Conservation (phyloP, 2,329 filamentous ascomycete species). For the Cercospora citrullina region DNA sequence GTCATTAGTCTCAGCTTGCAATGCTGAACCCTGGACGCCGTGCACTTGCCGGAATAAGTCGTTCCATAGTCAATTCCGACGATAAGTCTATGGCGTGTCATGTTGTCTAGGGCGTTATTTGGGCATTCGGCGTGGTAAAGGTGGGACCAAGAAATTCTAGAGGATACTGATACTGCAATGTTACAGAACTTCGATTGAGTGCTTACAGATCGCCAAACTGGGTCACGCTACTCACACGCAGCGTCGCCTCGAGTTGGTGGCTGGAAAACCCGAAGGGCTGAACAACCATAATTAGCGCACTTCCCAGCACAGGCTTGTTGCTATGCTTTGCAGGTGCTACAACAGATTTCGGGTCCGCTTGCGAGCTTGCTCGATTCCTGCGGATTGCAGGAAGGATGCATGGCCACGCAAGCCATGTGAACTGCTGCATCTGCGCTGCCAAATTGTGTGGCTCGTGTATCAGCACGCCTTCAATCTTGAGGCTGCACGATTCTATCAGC, state of each 20-base stretch:
- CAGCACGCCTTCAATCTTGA: background rate
- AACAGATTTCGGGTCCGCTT: background rate
- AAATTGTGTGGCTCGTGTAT: background rate
- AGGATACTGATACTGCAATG: background rate
- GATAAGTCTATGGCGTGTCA: slow-evolving; percentile 18
- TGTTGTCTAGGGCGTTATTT: background rate
- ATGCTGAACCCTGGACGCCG: background rate
- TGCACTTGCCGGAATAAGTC: background rate
- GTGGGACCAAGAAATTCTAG: background rate
- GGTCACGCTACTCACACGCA: background rate
- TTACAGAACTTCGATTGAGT: background rate
- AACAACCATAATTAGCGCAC: background rate
- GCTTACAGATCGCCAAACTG: background rate
- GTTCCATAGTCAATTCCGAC: slow-evolving; percentile 24
- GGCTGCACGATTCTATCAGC: background rate
- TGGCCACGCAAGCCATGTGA: background rate
- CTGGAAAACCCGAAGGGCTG: background rate
- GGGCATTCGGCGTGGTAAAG: background rate
- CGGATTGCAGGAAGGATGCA: background rate
- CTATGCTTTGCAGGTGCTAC: background rate
- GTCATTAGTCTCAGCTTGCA: slow-evolving; percentile 8
- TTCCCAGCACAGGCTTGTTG: background rate
- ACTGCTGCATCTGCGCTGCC: background rate
- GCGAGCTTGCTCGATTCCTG: background rate
- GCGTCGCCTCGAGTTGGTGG: background rate